Evolutionary conservation across 192 early-diverging fungal genomes (phyloP), one percentile per base, ranked within the genome.

Genomic region (Backusella psychrophila): DNA sequence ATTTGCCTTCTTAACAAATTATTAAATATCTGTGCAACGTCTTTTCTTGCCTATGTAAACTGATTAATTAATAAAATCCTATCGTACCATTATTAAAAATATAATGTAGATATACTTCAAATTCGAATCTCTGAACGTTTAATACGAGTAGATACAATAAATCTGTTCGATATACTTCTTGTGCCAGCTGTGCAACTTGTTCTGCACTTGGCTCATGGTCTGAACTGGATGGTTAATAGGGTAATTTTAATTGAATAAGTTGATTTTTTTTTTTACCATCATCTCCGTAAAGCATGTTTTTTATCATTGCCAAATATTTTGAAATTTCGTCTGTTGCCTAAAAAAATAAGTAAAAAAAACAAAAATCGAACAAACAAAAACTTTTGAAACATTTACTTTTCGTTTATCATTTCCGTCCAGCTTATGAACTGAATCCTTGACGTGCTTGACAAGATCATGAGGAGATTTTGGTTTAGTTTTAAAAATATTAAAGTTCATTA

Each of bases 271-370:
- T 77, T 85, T 80, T 86, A 88, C 96, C 97, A 29, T 95, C 96
- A 84, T 98, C 97, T 41, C 97, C 97, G 76, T 95, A 95, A 71
- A 99, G 87, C 63, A 98, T 95, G 66, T 87, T 91, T 80, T 97
- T 97, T 93, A 99, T 97, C 63, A 89, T 83, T 56, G 93, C 87
- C 21, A 99, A 87, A 83, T 95, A 96, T 85, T 95, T 97, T 38
- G 97, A 96, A 56, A 99, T 96, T 41, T 99, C 98, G 82, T 99
- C 97, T 80, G 95, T 96, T 35, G 92, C 93, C 94, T 98, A 91
- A 71, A 73, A 82, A 82, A 70, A 35, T 39, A 70, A 42, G 23
- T 70, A 35, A 38, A 69, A 36, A 36, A 21, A 35, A 19, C 15
- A 69, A 36, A 23, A 42, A 21, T 34, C 26, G 46, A 49, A 49